Percentiles rank a stretch among this genome's conserved stretches.
Conservation (phyloP, 805 yeast species). For the Nakazawaea laoshanensis region DNA sequence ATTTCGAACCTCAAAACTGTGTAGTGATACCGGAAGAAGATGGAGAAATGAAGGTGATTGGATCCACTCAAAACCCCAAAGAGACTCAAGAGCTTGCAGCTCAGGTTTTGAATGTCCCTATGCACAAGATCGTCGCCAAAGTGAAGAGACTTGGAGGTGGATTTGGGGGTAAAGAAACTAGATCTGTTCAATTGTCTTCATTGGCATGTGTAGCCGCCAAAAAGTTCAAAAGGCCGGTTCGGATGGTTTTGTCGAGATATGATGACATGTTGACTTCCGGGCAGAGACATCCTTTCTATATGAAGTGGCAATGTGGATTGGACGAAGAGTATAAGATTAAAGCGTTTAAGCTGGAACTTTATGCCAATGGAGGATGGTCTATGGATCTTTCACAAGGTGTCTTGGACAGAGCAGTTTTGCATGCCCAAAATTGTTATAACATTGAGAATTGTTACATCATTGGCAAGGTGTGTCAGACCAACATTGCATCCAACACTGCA, state of each 20-base stretch:
- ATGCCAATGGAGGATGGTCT: conserved; percentile 40
- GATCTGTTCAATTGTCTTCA: conserved; percentile 29
- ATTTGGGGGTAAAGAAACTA: conserved; percentile 40
- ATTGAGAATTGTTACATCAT: conserved; percentile 30
- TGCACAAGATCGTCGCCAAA: conserved; percentile 28
- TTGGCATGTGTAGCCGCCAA: conserved; percentile 33
- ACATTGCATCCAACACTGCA: conserved; percentile 39
- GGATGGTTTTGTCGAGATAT: conserved; percentile 29
- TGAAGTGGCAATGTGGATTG: conserved; percentile 32
- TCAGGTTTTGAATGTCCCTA: conserved; percentile 32
- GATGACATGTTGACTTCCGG: conserved; percentile 40
- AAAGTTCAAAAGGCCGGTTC: conserved; percentile 32
- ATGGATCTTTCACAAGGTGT: conserved; percentile 41
- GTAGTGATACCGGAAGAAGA: conserved; percentile 36
- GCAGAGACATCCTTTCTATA: conserved; percentile 37
- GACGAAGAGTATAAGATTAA: conserved; percentile 32
- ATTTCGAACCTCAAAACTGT: conserved; percentile 37
- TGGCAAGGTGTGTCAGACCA: conserved; percentile 33
- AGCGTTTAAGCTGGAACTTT: conserved; percentile 28
- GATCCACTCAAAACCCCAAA: conserved; percentile 36
- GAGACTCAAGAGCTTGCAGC: conserved; percentile 36
- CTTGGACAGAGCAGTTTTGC: conserved; percentile 36
- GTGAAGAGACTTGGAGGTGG: conserved; percentile 42
- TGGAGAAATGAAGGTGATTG: conserved; percentile 34
- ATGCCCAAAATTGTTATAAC: conserved; percentile 32